A percentile compares a stretch with the other conserved stretches of the same genome.
phyloP scores from a whole-genome alignment of 129 eudicot species.

The Saposhnikovia divaricata region DNA sequence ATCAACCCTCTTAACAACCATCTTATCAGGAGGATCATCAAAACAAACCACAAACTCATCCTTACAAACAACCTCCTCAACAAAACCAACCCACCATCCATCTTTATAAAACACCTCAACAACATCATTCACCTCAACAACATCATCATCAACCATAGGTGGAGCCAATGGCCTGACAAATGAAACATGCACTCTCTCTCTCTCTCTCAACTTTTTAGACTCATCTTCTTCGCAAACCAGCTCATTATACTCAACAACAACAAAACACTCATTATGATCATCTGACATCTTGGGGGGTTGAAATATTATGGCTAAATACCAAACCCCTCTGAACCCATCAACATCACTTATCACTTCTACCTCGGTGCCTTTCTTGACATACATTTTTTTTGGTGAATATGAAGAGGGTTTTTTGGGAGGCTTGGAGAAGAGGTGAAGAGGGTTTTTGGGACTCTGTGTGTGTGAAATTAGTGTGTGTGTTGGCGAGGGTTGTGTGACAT shows the following conservation, averaged over 20 bases:
- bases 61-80: background rate
- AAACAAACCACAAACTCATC: background rate
- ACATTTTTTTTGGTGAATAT: background rate
- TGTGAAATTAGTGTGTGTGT: background rate
- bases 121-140: background rate
- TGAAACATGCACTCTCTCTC: background rate
- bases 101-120: background rate
- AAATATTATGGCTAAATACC: background rate
- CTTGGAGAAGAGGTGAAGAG: too few relatives aligned
- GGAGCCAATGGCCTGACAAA: background rate
- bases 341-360: background rate
- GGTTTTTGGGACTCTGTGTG: too few relatives aligned
- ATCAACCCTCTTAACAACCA: background rate
- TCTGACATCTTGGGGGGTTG: background rate
- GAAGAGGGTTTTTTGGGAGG: background rate
- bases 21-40: background rate
- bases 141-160: background rate
- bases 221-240: background rate
- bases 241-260: background rate
- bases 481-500: too few relatives aligned
- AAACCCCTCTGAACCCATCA: background rate
- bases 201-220: background rate
- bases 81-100: background rate
- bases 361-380: background rate
- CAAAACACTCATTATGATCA: background rate